Evolutionary conservation across 2,329 filamentous ascomycete species (phyloP).

Genomic region (Penicillium fuscoglaucum): DNA sequence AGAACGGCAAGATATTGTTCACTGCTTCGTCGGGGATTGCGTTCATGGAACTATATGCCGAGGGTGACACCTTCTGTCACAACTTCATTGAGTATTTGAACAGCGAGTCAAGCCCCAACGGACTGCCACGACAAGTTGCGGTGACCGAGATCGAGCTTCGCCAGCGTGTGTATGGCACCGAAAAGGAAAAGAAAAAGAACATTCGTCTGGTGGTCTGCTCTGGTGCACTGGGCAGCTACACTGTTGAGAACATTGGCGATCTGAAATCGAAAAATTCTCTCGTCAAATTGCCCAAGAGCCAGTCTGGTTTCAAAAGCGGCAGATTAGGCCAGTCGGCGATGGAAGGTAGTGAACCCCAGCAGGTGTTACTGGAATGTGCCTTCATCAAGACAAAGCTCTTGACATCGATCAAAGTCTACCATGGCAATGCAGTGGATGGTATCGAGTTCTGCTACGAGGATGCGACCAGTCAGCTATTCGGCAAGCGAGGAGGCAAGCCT

Average conservation of each 20-base stretch:
- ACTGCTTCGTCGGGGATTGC: slow-evolving; percentile 80
- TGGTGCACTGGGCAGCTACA: slow-evolving; percentile 69
- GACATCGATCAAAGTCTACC: slow-evolving; percentile 72
- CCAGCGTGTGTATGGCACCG: slow-evolving; percentile 64
- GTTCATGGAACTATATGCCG: slow-evolving; percentile 77
- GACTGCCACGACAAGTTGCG: slow-evolving; percentile 68
- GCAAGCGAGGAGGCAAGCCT: slow-evolving; percentile 70
- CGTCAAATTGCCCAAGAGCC: slow-evolving; percentile 72
- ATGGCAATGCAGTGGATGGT: slow-evolving; percentile 75
- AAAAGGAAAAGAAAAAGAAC: slow-evolving; percentile 66
- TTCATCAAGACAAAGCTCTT: slow-evolving; percentile 70
- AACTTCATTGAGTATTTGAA: slow-evolving; percentile 78
- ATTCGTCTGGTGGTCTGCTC: slow-evolving; percentile 75
- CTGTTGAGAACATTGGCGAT: slow-evolving; percentile 72
- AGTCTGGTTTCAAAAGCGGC: slow-evolving; percentile 72
- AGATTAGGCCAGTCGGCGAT: slow-evolving; percentile 72
- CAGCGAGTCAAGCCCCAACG: slow-evolving; percentile 57
- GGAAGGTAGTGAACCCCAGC: slow-evolving; percentile 67
- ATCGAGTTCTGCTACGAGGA: slow-evolving; percentile 94
- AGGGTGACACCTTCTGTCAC: slow-evolving; percentile 78
- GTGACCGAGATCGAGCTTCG: slow-evolving; percentile 76
- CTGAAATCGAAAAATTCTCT: slow-evolving; percentile 70
- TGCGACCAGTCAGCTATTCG: slow-evolving; percentile 78
- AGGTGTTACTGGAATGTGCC: slow-evolving; percentile 73
- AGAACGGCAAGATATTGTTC: slow-evolving; percentile 71